Evolutionary conservation across 1,139 yeast species (phyloP).

Genomic region (Sugiyamaella castrensis): DNA sequence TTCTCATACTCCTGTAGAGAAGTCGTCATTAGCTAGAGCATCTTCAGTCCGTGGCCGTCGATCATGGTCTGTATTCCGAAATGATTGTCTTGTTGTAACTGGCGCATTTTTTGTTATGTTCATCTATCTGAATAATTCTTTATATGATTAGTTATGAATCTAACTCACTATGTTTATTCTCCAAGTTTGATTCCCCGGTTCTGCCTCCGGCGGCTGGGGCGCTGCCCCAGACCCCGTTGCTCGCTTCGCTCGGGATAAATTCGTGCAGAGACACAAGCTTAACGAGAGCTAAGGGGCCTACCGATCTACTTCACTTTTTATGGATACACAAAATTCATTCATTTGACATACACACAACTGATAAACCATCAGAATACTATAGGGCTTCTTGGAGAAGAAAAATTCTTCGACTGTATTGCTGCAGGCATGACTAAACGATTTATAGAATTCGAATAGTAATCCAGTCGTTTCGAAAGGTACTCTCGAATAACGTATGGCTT

Average conservation of each 20-base stretch:
- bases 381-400: slow-evolving; percentile 13
- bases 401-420: slow-evolving; percentile 1
- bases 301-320: too few species aligned
- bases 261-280: too few species aligned
- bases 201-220: too few species aligned
- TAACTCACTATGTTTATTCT: too few species aligned
- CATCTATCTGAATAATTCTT: slow-evolving; percentile 10
- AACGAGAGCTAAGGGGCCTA: too few species aligned
- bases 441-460: slow-evolving; percentile 53
- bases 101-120: slow-evolving; percentile 5
- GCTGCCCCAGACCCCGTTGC: too few species aligned
- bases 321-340: background rate
- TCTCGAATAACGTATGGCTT: slow-evolving; percentile 65
- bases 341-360: background rate
- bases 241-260: too few species aligned
- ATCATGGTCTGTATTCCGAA: slow-evolving; percentile 1
- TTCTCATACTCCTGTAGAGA: background rate
- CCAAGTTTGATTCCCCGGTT: too few species aligned
- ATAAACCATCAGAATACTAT: slow-evolving; percentile 8
- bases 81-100: slow-evolving; percentile 1
- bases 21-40: background rate
- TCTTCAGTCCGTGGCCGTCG: background rate
- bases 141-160: slow-evolving; percentile 1
- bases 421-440: slow-evolving; percentile 41
- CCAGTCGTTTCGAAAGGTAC: slow-evolving; percentile 69